phyloP scores from a whole-genome alignment of 164 flowering plant genomes.

The Cinnamomum micranthum region DNA sequence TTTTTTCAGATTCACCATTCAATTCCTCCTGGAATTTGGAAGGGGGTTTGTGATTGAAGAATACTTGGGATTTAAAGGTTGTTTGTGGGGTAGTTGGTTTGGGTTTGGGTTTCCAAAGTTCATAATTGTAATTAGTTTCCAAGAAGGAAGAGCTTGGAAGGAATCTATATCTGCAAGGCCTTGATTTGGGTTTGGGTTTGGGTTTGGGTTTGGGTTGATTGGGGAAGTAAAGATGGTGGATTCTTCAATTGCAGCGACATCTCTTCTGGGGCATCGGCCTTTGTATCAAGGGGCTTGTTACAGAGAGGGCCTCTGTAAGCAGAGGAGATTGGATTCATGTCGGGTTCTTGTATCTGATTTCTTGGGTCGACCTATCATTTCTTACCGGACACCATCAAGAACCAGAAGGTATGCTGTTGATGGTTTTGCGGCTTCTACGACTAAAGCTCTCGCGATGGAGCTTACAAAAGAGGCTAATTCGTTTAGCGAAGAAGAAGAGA shows the following conservation, averaged over 20 bases:
- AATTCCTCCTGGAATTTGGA: constrained; percentile 1
- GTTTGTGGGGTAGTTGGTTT: background rate
- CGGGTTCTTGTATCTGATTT: constrained; percentile 26
- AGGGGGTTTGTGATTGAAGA: background rate
- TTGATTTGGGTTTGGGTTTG: constrained; percentile 3
- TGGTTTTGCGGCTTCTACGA: constrained; percentile 9
- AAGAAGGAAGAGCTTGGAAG: constrained; percentile 1
- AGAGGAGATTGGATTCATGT: constrained; percentile 17
- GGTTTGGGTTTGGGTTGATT: constrained; percentile 1
- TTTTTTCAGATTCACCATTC: background rate
- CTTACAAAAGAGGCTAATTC: constrained; percentile 67
- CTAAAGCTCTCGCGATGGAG: constrained; percentile 65
- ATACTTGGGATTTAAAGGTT: background rate
- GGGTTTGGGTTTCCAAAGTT: constrained; percentile 8
- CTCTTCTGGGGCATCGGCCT: constrained; percentile 56
- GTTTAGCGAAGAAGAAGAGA: constrained; percentile 46
- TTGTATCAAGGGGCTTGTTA: constrained; percentile 22
- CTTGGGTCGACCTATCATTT: constrained; percentile 25
- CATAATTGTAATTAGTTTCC: background rate
- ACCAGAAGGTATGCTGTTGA: constrained; percentile 11
- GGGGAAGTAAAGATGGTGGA: constrained; percentile 46
- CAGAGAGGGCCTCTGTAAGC: constrained; percentile 25
- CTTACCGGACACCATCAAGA: constrained; percentile 9
- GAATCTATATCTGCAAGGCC: background rate
- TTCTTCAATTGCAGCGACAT: constrained; percentile 59